Evolutionary conservation across 2,329 filamentous ascomycete genomes (phyloP), one percentile per base, ranked within the genome.

Genomic region (Ascocoryne sarcoides): DNA sequence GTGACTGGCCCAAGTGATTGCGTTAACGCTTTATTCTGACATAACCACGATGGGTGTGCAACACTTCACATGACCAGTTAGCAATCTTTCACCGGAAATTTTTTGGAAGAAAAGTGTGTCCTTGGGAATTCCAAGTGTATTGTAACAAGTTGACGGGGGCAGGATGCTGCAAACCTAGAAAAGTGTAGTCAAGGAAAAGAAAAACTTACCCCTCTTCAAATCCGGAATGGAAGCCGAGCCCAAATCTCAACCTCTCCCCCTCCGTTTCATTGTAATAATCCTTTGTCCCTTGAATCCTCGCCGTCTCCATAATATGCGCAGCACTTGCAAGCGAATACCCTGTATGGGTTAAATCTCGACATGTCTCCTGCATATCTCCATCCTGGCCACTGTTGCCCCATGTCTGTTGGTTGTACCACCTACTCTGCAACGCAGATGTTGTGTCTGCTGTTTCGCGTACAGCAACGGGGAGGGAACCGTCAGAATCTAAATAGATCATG

Each of bases 241-340:
- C 52, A 32, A 48, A 50, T 17, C 39, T 40, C 9, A 57, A 40
- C 23, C 56, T 38, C 2, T 34, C 48, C 1, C 53, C 54, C 8
- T 50, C 32, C 18, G 54, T 51, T 10, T 38, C 42, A 10, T 28
- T 37, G 19, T 49, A 56, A 4, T 54, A 46, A 44, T 58, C 53
- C 7, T 26, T 26, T 8, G 38, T 39, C 3, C 53, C 54, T 39
- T 59, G 56, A 14, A 59, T 58, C 5, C 51, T 43, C 3, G 53
- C 48, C 3, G 53, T 57, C 40, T 58, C 53, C 4, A 53, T 47
- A n/a, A 58, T 45, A 33, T 59, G 56, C 1, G 53, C 45, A 30
- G 58, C 57, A 14, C 48, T 53, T 3, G 45, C 37, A n/a, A 59
- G 45, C 10, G 45, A 46, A 34, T 57, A 57, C 2, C 54, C 50